Evolutionary conservation across 179 eudicot genomes (phyloP), one percentile per base, ranked within the genome.

Genomic region (Drosera spatulata): DNA sequence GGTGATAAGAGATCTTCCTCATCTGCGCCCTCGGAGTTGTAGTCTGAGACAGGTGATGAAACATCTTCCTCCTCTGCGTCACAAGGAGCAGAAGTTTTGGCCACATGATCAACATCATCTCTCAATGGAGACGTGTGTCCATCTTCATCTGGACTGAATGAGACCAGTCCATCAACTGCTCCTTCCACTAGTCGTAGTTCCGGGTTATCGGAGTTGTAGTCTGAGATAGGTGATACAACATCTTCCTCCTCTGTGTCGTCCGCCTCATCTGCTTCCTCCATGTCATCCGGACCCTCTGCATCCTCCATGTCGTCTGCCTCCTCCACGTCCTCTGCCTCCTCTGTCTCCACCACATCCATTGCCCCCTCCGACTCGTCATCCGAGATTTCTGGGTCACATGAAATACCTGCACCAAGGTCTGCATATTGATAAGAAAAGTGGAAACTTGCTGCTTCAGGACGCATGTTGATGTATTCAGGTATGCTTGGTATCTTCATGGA

Each of bases 181-280:
- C 66, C 61, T 46, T 60, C 66, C 3, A 15, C 55, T 55, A 6
- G 53, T 39, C 39, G 5, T n/a, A 55, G 9, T 45, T 70, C 64
- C 13, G 82, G 54, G 55, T 81, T 68, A 22, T 70, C 82, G n/a
- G 80, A 75, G 38, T 71, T 73, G 61, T 66, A 60, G 8, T 57
- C 44, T 47, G 83, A 74, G 42, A 58, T 69, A n/a, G 65, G 79
- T n/a, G 77, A 66, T 49, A 75, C 63, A 5, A 69, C 62, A 42
- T 75, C 73, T 42, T 72, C 75, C 39, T 54, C 58, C 53, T 63
- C 61, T 3, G 49, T 67, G 49, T 69, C 73, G 53, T 75, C 58
- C 5, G 77, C 53, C 33, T 56, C 4, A 48, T 66, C 33, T 22
- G 33, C 33, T 1, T 22, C 33, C 33, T 22, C 33, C 33, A 22